phyloP scores from a whole-genome alignment of 306 rosid genomes.

The Cicer chorassanicum region DNA sequence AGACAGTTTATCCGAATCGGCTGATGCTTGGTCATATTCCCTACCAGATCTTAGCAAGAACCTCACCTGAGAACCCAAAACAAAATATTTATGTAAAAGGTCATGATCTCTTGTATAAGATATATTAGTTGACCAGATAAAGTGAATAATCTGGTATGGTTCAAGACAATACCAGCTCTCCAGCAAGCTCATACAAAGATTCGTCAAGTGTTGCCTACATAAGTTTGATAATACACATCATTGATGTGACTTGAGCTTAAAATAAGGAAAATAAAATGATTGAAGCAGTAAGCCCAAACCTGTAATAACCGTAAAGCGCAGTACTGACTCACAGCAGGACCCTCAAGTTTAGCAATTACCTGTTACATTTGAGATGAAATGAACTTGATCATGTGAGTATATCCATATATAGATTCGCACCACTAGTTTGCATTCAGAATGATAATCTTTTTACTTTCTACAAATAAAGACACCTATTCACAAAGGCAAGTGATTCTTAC shows the following conservation, averaged over 20 bases:
- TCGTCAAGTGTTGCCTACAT: conserved; percentile 94
- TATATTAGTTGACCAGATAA: conserved; percentile 37
- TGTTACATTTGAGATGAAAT: conserved; percentile 50
- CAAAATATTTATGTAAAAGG: conserved; percentile 35
- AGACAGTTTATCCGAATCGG: conserved; percentile 73
- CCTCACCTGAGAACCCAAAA: conserved; percentile 72
- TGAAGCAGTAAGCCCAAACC: conserved; percentile 51
- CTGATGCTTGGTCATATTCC: conserved; percentile 75
- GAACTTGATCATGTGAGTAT: conserved; percentile 26
- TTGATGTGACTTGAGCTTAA: conserved; percentile 12
- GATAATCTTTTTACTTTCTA: conserved; percentile 23
- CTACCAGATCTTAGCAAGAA: conserved; percentile 97
- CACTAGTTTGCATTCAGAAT: conserved; percentile 29
- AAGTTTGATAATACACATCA: conserved; percentile 45
- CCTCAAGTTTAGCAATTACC: conserved; percentile 99
- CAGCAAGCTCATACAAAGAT: conserved; percentile 96
- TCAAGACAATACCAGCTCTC: conserved; percentile 78
- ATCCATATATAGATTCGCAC: neutral
- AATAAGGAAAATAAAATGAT: conserved; percentile 19
- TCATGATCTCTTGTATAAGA: conserved; percentile 35
- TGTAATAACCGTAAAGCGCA: conserved; percentile 89
- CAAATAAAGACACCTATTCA: conserved; percentile 25
- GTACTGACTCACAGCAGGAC: conserved; percentile 96
- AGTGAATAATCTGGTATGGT: conserved; percentile 24
- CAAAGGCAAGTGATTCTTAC: conserved; percentile 58